Evolutionary conservation across 2,329 filamentous ascomycete genomes (phyloP), one percentile per base, ranked within the genome.

Genomic region (Neospermospora avenae): DNA sequence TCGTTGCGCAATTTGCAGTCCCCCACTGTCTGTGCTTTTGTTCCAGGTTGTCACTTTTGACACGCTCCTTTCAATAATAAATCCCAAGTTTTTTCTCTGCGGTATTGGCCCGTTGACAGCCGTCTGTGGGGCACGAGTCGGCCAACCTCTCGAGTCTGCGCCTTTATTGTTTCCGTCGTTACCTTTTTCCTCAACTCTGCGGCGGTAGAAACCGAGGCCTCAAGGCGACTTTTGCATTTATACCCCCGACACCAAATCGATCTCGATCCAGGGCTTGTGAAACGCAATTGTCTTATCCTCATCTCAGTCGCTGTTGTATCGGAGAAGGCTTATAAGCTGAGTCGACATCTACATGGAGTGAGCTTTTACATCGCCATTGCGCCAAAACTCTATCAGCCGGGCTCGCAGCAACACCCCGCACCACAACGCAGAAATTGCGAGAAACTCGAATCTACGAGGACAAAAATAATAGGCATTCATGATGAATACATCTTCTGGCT

Each of bases 401-500:
- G 52, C 35, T 58, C 14, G 22, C 34, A 45, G 53, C 52, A 28
- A 37, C 52, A 57, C 62, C 56, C 45, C 62, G 54, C 59, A 22
- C 42, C 48, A 24, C 56, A 48, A 24, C 28, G 35, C 34, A 41
- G 28, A 39, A 48, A 16, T 51, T 39, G 55, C 35, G n/a, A 52
- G n/a, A n/a, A n/a, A 31, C 34, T n/a, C 35, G n/a, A 56, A 31
- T 34, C 31, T 14, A 24, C 20, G 25, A 51, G 8, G 22, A 16
- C 39, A 18, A 28, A 49, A n/a, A 10, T 13, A 34, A 35, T 14
- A 31, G 28, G 6, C 1, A 28, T 28, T 51, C 24, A 71, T 64
- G 61, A 74, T 74, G 72, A 70, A 72, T 58, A 67, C 71, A 42
- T 68, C 70, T 11, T 55, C 53, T 18, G 65, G 64, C 8, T 87